Percentiles rank a stretch among this genome's conserved stretches.
Evolutionary conservation across 495 filamentous ascomycete species (phyloP).

Genomic region (Aspergillus sparsus): DNA sequence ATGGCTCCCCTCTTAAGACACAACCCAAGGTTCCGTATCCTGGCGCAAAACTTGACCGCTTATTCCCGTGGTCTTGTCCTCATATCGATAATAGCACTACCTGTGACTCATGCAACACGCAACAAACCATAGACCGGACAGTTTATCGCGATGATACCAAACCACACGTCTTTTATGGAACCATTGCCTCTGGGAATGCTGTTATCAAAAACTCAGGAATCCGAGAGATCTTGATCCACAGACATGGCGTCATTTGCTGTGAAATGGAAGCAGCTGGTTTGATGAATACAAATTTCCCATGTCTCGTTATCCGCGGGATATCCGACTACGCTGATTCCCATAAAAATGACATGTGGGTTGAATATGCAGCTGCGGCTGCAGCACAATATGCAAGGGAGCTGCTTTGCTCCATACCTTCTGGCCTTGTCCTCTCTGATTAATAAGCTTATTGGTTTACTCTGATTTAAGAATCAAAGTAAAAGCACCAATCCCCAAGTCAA

Average conservation of each 20-base stretch:
- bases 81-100: neutral
- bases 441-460: too few relatives aligned
- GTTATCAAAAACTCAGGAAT: slow-evolving; percentile 27
- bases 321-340: slow-evolving; percentile 40
- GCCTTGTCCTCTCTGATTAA: too few relatives aligned
- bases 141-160: neutral
- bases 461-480: too few relatives aligned
- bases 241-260: slow-evolving; percentile 27
- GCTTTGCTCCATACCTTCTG: neutral
- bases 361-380: slow-evolving; percentile 31
- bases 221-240: slow-evolving; percentile 10
- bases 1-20: neutral
- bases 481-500: too few relatives aligned
- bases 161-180: slow-evolving; percentile 25
- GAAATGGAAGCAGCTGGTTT: slow-evolving; percentile 46
- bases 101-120: slow-evolving; percentile 1
- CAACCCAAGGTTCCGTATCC: neutral
- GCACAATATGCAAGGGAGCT: slow-evolving; percentile 5
- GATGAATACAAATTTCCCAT: slow-evolving; percentile 27
- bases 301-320: slow-evolving; percentile 35
- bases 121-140: neutral
- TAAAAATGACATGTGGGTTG: slow-evolving; percentile 34
- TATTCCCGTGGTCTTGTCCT: neutral
- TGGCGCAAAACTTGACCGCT: neutral
- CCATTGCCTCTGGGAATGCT: slow-evolving; percentile 32